Conservation (phyloP, 345 rosid species). For the Fremontodendron californicum region DNA sequence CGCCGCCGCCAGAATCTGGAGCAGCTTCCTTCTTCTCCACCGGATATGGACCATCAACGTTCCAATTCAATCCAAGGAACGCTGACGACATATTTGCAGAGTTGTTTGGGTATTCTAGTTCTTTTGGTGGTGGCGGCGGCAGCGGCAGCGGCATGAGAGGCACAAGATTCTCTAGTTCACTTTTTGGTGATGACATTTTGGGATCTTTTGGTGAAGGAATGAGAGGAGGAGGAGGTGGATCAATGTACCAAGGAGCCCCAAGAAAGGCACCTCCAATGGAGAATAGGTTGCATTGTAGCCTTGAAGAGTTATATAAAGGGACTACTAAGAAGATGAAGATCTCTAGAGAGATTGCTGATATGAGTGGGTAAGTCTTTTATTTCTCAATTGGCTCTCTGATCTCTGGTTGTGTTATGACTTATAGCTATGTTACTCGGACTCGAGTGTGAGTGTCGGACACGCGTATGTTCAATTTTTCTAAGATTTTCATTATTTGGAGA, state of each 20-base stretch:
- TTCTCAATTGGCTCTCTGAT: background rate
- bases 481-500: no score
- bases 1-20: slow-evolving; percentile 55
- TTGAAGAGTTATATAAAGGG: slow-evolving; percentile 74
- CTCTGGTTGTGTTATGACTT: background rate
- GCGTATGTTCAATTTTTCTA: no score
- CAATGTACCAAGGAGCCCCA: slow-evolving; percentile 31
- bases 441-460: no score
- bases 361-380: slow-evolving; percentile 46
- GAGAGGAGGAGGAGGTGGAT: slow-evolving; percentile 22
- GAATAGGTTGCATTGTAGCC: slow-evolving; percentile 48
- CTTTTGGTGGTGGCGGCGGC: slow-evolving; percentile 38
- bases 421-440: no score
- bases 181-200: slow-evolving; percentile 62
- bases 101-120: slow-evolving; percentile 54
- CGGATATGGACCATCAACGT: slow-evolving; percentile 55
- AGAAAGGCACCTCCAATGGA: slow-evolving; percentile 60
- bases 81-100: slow-evolving; percentile 66
- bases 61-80: slow-evolving; percentile 55
- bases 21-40: slow-evolving; percentile 57
- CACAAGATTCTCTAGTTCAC: slow-evolving; percentile 35
- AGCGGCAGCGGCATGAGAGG: slow-evolving; percentile 35
- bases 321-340: slow-evolving; percentile 73
- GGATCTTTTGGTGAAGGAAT: slow-evolving; percentile 35
- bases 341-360: slow-evolving; percentile 60